phyloP scores from a whole-genome alignment of 2,329 filamentous ascomycete genomes.

The Trichoderma citrinoviride region DNA sequence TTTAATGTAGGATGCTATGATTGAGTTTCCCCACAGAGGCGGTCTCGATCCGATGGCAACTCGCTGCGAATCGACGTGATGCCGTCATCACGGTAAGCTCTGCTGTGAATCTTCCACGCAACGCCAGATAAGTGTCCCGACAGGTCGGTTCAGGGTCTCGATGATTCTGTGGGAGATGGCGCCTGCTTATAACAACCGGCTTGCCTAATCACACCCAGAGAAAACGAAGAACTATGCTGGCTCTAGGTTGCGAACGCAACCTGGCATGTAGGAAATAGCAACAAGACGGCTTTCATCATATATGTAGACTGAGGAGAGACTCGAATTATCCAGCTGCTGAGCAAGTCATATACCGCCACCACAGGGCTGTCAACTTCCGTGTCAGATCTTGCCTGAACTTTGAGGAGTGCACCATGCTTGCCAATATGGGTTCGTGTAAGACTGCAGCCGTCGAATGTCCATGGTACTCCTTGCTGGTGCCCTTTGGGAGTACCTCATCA shows the following conservation, averaged over 20 bases:
- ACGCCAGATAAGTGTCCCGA: not conserved
- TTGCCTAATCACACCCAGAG: not conserved
- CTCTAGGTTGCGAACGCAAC: not conserved
- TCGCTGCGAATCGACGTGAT: not conserved
- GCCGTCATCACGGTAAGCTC: not conserved
- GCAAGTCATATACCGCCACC: not conserved
- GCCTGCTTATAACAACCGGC: not conserved
- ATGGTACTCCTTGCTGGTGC: not conserved
- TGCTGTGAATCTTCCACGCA: not conserved
- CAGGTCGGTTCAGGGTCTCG: not conserved
- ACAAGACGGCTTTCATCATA: no score
- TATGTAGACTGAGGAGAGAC: no score
- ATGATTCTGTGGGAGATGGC: not conserved
- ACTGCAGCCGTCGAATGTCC: not conserved
- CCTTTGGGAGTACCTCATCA: not conserved
- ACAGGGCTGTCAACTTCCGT: not conserved
- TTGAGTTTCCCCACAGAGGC: not conserved
- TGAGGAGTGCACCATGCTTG: not conserved
- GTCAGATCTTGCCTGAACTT: not conserved
- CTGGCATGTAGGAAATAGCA: not conserved
- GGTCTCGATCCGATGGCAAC: not conserved
- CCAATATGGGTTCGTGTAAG: not conserved
- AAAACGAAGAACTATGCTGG: not conserved
- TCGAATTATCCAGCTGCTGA: no score
- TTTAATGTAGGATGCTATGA: not conserved